A percentile compares a stretch with the other conserved stretches of the same genome.
phyloP scores from a whole-genome alignment of 495 filamentous ascomycete genomes.

The Lepraria neglecta region DNA sequence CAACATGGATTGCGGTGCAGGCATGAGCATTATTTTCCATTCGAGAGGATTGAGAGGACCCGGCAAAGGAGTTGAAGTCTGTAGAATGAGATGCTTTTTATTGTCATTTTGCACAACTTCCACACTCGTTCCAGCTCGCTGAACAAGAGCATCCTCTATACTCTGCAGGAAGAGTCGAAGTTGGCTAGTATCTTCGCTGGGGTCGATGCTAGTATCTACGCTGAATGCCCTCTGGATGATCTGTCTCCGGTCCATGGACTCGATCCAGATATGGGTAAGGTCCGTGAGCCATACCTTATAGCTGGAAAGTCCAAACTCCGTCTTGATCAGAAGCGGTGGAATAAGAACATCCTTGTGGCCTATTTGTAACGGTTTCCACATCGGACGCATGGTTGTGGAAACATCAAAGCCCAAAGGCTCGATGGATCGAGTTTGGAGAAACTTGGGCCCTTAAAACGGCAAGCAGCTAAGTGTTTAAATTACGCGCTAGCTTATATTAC shows the following conservation, averaged over 20 bases:
- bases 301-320: slow-evolving; percentile 42
- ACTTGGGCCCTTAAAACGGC: not conserved
- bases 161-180: slow-evolving; percentile 66
- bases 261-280: slow-evolving; percentile 77
- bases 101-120: slow-evolving; percentile 27
- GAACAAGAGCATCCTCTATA: slow-evolving; percentile 56
- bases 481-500: not conserved
- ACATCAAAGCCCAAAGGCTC: not conserved
- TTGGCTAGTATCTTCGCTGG: slow-evolving; percentile 68
- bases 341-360: slow-evolving; percentile 18
- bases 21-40: slow-evolving; percentile 60
- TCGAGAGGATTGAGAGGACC: slow-evolving; percentile 58
- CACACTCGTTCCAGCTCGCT: slow-evolving; percentile 34
- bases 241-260: slow-evolving; percentile 53
- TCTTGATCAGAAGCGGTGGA: slow-evolving; percentile 53
- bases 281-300: slow-evolving; percentile 80
- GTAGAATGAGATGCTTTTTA: slow-evolving; percentile 46
- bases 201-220: slow-evolving; percentile 73
- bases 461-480: not conserved
- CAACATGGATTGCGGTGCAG: slow-evolving; percentile 46
- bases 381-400: slow-evolving; percentile 33
- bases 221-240: slow-evolving; percentile 62
- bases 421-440: not conserved
- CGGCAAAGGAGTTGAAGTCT: slow-evolving; percentile 57
- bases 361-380: slow-evolving; percentile 37